Base-by-base conservation (phyloP, 164 flowering plant genomes). In the Liriodendron chinense region DNA sequence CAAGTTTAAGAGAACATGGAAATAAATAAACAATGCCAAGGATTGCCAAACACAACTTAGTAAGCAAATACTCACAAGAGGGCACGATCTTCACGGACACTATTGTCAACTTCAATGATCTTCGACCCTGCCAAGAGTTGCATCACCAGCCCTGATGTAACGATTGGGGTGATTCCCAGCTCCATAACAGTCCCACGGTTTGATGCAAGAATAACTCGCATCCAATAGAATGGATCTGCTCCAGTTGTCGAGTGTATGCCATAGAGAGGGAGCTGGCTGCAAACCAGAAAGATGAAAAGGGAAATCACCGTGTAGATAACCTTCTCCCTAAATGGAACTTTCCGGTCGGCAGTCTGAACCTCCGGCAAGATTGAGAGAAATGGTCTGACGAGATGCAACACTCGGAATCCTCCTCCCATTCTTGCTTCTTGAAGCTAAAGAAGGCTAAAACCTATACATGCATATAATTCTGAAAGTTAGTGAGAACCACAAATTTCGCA, bases 161-260 rank as follows among this genome's bases (percentile, higher is more conserved):
- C 88, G 34, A 87, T 85, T 43, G 90, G 90, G 49, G 88, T 87
- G 72, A 87, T 87, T 12, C 90, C 88, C 34, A 87, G 86, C 81
- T 87, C 90, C 90, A 87, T 87, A 61, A 87, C 88, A 61, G 90
- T 87, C 24, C 89, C 89, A 77, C 89, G 85, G 77, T 80, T 87
- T 53, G 88, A 87, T n/a, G 89, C 88, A 25, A 87, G 87, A 65
- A 87, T 87, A 62, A 85, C 89, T 72, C 89, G 87, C 88, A 87
- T 87, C 89, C 89, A 87, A 68, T 85, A 87, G 61, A 87, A 87
- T n/a, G 90, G 90, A 81, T 87, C 90, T 8, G 85, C 88, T 14
- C 88, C 87, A 0, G 86, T 87, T 3, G 88, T 85, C 1, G 90
- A 85, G 80, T 87, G 89, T 72, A 87, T 87, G 18, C 89, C 89